Evolutionary conservation across 495 filamentous ascomycete genomes (phyloP), one percentile per base, ranked within the genome.

Genomic region (Hypoxylon cercidicola): DNA sequence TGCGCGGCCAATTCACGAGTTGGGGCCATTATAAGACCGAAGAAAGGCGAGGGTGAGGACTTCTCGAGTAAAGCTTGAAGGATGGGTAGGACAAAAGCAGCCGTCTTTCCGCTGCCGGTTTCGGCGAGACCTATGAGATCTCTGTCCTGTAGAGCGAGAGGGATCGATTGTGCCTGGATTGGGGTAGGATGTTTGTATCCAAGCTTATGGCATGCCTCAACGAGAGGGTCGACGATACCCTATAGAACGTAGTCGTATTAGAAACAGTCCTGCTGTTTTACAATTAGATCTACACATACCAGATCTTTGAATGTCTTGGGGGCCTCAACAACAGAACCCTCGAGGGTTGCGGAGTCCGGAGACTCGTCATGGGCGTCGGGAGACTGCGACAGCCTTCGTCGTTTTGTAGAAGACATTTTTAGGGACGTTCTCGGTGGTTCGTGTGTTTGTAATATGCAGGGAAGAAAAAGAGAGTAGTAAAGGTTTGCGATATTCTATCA

Each of bases 41-140:
- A 94, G 30, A 96, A 78, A 0, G 91, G 77, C 35, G 88, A 87
- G 0, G 93, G 92, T 34, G 88, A 87, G 0, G 93, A 92, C 58
- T 89, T 90, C 39, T 93, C 89, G 82, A 97, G 92, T 0, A 97
- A 83, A 1, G 87, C 84, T 81, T 96, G 92, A 3, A 97, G 81
- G 40, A 97, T 94, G 0, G 95, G 95, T 0, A 99, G 76, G 0
- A 89, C 90, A 73, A 97, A 99, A 0, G 95, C 92, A 1, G 91
- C 94, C 0, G 81, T 97, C 77, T 99, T 99, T 74, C 95, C 95
- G 72, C 86, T 90, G 65, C 95, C 95, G 0, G 95, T 99, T 74
- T 99, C 93, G 25, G 95, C 93, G 19, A 97, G 82, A 32, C 93
- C 95, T 64, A 99, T 97, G 23, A 98, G 78, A 76, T 97, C 95